Evolutionary conservation across 192 early-diverging fungal species (phyloP).

Genomic region (Geosiphon pyriformis): DNA sequence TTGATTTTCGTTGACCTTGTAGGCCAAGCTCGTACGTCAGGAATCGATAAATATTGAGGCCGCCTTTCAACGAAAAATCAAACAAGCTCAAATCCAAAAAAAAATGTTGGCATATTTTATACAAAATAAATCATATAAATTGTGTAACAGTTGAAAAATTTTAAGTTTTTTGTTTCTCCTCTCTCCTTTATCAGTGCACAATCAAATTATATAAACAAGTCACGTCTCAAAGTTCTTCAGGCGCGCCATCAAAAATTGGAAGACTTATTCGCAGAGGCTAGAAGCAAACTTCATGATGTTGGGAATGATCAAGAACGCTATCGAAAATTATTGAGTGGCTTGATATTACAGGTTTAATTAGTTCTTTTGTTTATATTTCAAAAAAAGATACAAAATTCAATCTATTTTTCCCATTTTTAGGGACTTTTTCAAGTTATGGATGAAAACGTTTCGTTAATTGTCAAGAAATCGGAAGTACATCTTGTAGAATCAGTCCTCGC

Average conservation of each 20-base stretch:
- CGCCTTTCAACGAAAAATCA: conserved; percentile 93
- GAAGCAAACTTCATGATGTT: conserved; percentile 52
- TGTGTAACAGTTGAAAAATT: background rate
- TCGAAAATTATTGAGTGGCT: conserved; percentile 57
- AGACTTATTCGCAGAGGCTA: conserved; percentile 71
- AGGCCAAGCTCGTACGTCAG: conserved; percentile 95
- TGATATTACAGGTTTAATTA: conserved; percentile 65
- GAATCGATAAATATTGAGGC: conserved; percentile 96
- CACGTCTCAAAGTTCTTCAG: conserved; percentile 82
- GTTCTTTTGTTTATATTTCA: background rate
- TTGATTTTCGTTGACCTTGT: background rate
- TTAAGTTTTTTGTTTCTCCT: too few relatives aligned
- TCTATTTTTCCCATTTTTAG: conserved; percentile 32
- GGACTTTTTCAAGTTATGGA: conserved; percentile 88
- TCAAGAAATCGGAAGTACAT: conserved; percentile 65
- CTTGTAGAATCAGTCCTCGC: conserved; percentile 54
- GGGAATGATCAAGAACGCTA: conserved; percentile 56
- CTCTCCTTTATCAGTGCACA: conserved; percentile 58
- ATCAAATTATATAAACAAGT: conserved; percentile 96
- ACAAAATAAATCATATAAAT: too few relatives aligned
- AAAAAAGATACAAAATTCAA: conserved; percentile 1
- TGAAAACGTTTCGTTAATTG: conserved; percentile 58
- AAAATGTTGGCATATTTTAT: conserved; percentile 63
- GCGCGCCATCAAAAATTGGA: conserved; percentile 84
- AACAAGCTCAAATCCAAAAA: conserved; percentile 94